Conservation (phyloP, 2,329 filamentous ascomycete genomes). For the Fusarium papillatum region DNA sequence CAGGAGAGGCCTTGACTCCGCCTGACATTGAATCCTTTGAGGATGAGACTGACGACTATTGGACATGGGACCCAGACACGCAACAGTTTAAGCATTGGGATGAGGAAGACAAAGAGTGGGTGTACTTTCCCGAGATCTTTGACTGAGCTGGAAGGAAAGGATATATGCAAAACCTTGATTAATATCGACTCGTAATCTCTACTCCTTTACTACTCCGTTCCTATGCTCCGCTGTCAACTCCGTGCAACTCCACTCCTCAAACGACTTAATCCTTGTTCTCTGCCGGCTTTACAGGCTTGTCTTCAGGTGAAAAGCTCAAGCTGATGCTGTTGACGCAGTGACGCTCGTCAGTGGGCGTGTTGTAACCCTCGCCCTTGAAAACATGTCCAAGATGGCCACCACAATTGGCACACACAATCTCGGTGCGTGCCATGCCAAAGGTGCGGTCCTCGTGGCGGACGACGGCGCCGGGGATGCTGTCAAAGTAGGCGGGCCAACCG, state of each 20-base stretch:
- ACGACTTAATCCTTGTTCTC: constrained; percentile 52
- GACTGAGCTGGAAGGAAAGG: constrained; percentile 27
- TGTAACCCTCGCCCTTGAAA: constrained; percentile 89
- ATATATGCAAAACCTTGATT: background rate
- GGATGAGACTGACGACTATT: constrained; percentile 38
- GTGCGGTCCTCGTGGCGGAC: constrained; percentile 82
- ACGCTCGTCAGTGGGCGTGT: constrained; percentile 92
- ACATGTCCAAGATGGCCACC: constrained; percentile 96
- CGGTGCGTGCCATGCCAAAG: constrained; percentile 87
- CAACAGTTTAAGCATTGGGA: constrained; percentile 42
- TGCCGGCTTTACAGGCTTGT: constrained; percentile 58
- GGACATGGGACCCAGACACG: constrained; percentile 35
- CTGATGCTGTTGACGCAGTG: constrained; percentile 98
- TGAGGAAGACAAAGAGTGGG: constrained; percentile 33
- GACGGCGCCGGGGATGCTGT: constrained; percentile 92
- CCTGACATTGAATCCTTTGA: constrained; percentile 37
- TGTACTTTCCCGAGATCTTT: constrained; percentile 42
- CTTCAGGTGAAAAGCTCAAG: constrained; percentile 82
- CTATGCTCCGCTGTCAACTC: constrained; percentile 6
- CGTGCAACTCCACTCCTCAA: background rate
- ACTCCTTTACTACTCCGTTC: background rate
- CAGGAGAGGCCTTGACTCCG: constrained; percentile 30
- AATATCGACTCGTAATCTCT: background rate
- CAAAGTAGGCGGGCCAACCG: constrained; percentile 98
- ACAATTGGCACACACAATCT: constrained; percentile 96